Evolutionary conservation across 371 early-diverging fungal genomes (phyloP).

Genomic region (Circinella umbellata): DNA sequence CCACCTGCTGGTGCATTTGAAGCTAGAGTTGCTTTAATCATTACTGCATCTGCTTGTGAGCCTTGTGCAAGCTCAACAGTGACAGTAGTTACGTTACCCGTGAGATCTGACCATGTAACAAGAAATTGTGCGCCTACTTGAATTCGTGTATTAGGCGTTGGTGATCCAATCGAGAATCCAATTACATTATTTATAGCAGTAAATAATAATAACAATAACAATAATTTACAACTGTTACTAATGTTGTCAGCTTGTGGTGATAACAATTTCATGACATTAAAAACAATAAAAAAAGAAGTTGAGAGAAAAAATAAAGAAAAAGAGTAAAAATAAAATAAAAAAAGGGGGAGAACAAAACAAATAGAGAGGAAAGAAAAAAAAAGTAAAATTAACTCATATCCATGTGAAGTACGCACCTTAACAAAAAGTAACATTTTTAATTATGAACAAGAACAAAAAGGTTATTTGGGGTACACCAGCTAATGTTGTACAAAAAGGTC

Average conservation of each 20-base stretch:
- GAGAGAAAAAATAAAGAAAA: too few relatives aligned
- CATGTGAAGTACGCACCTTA: constrained; percentile 3
- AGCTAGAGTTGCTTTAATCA: constrained; percentile 8
- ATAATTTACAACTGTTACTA: background rate
- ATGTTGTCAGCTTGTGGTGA: background rate
- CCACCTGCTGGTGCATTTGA: constrained; percentile 1
- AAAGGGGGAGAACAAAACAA: constrained; percentile 1
- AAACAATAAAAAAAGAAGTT: background rate
- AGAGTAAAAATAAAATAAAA: background rate
- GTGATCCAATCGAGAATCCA: constrained; percentile 1
- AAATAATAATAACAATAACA: background rate
- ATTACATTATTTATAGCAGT: background rate
- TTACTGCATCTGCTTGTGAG: background rate
- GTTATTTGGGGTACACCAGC: constrained; percentile 12
- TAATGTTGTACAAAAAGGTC: constrained; percentile 8
- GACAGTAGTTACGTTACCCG: constrained; percentile 1
- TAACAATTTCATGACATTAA: background rate
- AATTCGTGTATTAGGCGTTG: constrained; percentile 1
- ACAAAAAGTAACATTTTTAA: background rate
- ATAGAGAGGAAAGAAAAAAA: background rate
- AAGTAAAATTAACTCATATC: background rate
- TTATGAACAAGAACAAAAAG: background rate
- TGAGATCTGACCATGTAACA: constrained; percentile 12
- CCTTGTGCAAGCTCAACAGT: constrained; percentile 9
- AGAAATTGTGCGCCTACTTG: constrained; percentile 1